phyloP scores from a whole-genome alignment of 768 basidiomycete species.

The Lactarius quietus region DNA sequence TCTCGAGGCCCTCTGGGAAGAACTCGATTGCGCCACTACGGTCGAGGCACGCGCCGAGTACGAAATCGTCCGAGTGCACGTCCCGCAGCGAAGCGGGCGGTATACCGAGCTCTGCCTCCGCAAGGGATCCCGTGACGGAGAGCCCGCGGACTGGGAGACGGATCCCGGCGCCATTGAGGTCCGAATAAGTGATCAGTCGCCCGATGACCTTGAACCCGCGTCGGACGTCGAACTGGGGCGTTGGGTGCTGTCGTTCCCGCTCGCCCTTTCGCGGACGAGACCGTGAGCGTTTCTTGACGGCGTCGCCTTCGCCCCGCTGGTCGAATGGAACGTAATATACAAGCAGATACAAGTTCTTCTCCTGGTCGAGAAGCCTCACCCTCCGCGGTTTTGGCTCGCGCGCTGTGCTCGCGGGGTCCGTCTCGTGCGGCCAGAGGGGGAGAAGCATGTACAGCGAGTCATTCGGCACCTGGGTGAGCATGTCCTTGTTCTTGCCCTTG shows the following conservation, averaged over 20 bases:
- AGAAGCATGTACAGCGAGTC: slow-evolving; percentile 80
- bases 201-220: slow-evolving; percentile 70
- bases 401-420: slow-evolving; percentile 41
- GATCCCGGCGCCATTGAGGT: slow-evolving; percentile 68
- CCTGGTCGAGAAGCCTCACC: slow-evolving; percentile 42
- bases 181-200: slow-evolving; percentile 66
- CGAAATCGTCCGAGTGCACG: slow-evolving; percentile 37
- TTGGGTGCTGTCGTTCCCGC: slow-evolving; percentile 14
- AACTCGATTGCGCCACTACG: slow-evolving; percentile 73
- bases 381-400: slow-evolving; percentile 25
- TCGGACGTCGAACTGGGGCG: slow-evolving; percentile 42
- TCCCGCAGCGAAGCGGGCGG: slow-evolving; percentile 38
- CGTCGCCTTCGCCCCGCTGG: slow-evolving; percentile 31
- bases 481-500: slow-evolving; percentile 30
- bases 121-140: slow-evolving; percentile 57
- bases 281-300: slow-evolving; percentile 44
- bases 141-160: slow-evolving; percentile 70
- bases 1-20: slow-evolving; percentile 70
- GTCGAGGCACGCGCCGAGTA: slow-evolving; percentile 60
- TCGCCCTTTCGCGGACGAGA: slow-evolving; percentile 34
- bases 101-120: slow-evolving; percentile 37
- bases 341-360: slow-evolving; percentile 65
- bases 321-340: slow-evolving; percentile 73
- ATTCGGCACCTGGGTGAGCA: slow-evolving; percentile 59
- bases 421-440: slow-evolving; percentile 80